Base-by-base conservation (phyloP, 106 monocot species). In the Phalaenopsis aphrodite region DNA sequence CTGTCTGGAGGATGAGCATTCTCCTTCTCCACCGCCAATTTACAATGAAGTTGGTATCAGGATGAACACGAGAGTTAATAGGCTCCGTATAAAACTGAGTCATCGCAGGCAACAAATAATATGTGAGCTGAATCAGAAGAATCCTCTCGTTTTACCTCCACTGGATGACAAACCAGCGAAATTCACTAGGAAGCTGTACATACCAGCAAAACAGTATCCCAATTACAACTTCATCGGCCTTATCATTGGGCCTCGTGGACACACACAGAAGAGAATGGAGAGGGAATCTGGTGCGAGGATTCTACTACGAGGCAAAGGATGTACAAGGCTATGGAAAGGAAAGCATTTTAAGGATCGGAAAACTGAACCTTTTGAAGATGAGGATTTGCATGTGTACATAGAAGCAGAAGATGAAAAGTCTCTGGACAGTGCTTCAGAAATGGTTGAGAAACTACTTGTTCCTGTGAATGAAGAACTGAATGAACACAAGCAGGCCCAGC, bases 391-490 rank as follows among this genome's bases (percentile, higher is more conserved):
- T 80, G 87, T 94, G 55, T 21, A 71, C 24, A 78, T 94, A 7
- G 87, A 89, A 64, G 93, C 93, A 52, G 74, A 84, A 24, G 79
- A 76, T 12, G 76, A 87, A 85, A 37, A 80, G n/a, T 91, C 93
- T 24, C 46, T 94, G 48, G 91, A 91, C 80, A 80, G 84, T 10
- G 93, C 91, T 74, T 87, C 80, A 12, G 52, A 56, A 30, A 84
- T 87, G 91, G 87, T 94, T 56, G 91, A 94, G 79, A 91, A 84
- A 79, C 84, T 94, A 24, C 77, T 94, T 39, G 79, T 89, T 80
- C 91, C 93, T 21, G 78, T 89, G 19, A 78, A 84, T n/a, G 87
- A 91, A 39, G 81, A 38, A 42, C 18, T 7, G n/a, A 91, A 87
- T 48, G 67, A 57, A 4, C 89, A 84, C 80, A 94, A 87, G 84